Evolutionary conservation across 2,329 filamentous ascomycete genomes (phyloP), one percentile per base, ranked within the genome.

Genomic region (Aureobasidium sp.): DNA sequence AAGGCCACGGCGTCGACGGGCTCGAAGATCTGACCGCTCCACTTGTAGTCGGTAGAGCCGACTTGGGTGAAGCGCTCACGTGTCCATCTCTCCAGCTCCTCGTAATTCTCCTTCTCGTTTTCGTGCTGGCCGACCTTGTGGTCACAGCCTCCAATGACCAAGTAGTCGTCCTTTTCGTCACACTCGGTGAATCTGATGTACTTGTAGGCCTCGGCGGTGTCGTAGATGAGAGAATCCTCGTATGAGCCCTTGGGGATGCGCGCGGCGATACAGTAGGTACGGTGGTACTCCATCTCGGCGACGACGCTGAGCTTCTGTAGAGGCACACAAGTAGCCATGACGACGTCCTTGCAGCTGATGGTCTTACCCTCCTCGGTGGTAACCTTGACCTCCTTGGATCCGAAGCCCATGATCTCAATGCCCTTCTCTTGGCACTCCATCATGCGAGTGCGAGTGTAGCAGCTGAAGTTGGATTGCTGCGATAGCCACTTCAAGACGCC

Each of bases 1-100:
- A 79, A 83, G 0, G 75, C 80, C 73, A 84, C 74, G 66, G 75
- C 77, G 64, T 84, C 81, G 11, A 78, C 74, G 0, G 81, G 79
- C 62, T 84, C 81, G 64, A 79, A 78, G 45, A 84, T 74, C 69
- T 84, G 82, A 0, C 82, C 81, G 35, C 78, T 81, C 81, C 81
- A 84, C 21, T 73, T 73, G 70, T 82, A 84, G 62, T 84, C 82
- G 8, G 80, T 73, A 3, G 71, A 67, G 0, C 75, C 75, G 1
- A 77, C 77, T 50, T 78, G 72, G 0, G 80, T 74, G 67, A 84
- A 84, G 29, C 81, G 77, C 51, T 78, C 75, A 7, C 79, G 75
- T 0, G 74, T 74, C 82, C 81, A 84, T 0, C 66, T 65, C 66
- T 82, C 80, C 4, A 84, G 74, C 64, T 82, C 78, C 1, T 72